Evolutionary conservation across 139 green algal genomes (phyloP).

Genomic region (Chlamydomonas eustigma): DNA sequence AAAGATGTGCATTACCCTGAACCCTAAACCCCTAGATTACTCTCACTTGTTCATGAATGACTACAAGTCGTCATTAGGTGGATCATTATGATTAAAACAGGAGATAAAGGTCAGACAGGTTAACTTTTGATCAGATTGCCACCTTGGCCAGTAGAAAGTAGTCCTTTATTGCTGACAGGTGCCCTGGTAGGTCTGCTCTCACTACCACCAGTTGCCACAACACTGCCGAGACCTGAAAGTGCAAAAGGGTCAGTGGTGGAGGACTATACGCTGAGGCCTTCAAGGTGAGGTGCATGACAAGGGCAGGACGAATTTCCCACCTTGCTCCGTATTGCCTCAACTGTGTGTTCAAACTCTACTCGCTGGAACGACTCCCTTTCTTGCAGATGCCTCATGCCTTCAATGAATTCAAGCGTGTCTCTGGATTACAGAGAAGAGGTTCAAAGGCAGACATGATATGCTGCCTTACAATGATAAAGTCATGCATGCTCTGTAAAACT

Average conservation of each 20-base stretch:
- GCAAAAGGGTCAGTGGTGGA: neutral
- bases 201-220: constrained; percentile 77
- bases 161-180: constrained; percentile 70
- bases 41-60: too few relatives aligned
- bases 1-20: neutral
- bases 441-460: neutral
- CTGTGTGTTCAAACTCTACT: constrained; percentile 49
- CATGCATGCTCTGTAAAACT: too few relatives aligned
- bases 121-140: too few relatives aligned
- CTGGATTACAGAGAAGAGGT: neutral
- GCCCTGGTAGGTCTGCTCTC: constrained; percentile 56
- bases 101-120: too few relatives aligned
- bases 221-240: constrained; percentile 51
- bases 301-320: constrained; percentile 26
- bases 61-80: too few relatives aligned
- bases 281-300: neutral
- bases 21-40: neutral
- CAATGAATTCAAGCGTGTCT: constrained; percentile 34
- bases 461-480: neutral
- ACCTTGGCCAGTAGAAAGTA: constrained; percentile 74
- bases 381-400: constrained; percentile 47
- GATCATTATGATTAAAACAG: neutral
- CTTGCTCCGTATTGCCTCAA: constrained; percentile 58
- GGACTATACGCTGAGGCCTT: neutral
- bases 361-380: constrained; percentile 40